Evolutionary conservation across 495 filamentous ascomycete genomes (phyloP).

Genomic region (Podospora sp.): DNA sequence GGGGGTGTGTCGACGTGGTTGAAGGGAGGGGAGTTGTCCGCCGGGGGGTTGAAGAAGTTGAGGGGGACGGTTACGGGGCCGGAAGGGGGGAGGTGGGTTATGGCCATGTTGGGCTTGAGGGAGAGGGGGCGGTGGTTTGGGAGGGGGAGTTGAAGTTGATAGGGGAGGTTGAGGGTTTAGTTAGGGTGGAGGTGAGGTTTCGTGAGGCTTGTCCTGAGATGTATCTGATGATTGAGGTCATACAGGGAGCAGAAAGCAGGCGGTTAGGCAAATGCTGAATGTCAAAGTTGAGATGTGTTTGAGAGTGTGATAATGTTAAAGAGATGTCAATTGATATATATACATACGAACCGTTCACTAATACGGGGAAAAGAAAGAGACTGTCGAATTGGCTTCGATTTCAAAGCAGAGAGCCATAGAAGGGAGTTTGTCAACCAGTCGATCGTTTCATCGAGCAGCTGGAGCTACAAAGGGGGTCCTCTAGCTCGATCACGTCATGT

Average conservation of each 20-base stretch:
- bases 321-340: background rate
- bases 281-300: background rate
- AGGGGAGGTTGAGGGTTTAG: background rate
- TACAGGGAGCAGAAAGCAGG: background rate
- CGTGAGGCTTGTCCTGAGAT: background rate
- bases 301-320: background rate
- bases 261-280: background rate
- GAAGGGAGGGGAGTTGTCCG: constrained; percentile 65
- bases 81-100: constrained; percentile 53
- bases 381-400: background rate
- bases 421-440: constrained; percentile 11
- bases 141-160: background rate
- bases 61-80: constrained; percentile 67
- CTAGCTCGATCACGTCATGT: constrained; percentile 24
- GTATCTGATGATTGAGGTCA: background rate
- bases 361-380: background rate
- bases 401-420: constrained; percentile 7
- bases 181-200: background rate
- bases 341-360: background rate
- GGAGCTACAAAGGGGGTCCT: constrained; percentile 12
- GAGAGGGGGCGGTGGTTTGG: background rate
- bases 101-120: constrained; percentile 34
- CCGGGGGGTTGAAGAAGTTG: constrained; percentile 68
- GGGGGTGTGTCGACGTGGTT: constrained; percentile 71
- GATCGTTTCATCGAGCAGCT: background rate